Percentiles rank a stretch among this genome's conserved stretches.
These are phyloP conservation scores for Aspergillus floridensis DNA, from an alignment of 2,329 filamentous ascomycete genomes.

Conservation along the genomic window DNA sequence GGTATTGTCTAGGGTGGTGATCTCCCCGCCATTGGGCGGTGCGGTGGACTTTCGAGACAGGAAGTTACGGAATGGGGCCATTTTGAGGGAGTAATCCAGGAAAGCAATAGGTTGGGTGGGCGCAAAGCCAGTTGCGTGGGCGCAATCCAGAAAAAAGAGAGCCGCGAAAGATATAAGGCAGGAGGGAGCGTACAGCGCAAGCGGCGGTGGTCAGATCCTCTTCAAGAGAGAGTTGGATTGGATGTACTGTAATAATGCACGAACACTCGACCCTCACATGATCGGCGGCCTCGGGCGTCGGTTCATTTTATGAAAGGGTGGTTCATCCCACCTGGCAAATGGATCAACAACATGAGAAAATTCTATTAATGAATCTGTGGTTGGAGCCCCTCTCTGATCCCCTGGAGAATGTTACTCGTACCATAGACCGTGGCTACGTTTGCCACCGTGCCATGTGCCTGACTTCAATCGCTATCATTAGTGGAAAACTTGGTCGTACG, in stretches of 20 bases:
- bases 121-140: background rate
- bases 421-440: background rate
- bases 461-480: background rate
- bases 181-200: background rate
- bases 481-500: background rate
- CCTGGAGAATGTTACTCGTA: background rate
- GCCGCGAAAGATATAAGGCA: background rate
- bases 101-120: background rate
- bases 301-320: slow-evolving; percentile 15
- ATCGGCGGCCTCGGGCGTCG: slow-evolving; percentile 20
- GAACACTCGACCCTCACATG: slow-evolving; percentile 22
- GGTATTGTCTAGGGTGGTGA: slow-evolving; percentile 52
- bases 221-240: background rate
- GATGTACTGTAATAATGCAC: background rate
- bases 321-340: slow-evolving; percentile 11
- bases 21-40: slow-evolving; percentile 33
- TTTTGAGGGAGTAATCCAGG: slow-evolving; percentile 33
- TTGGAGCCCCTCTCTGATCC: background rate
- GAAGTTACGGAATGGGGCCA: slow-evolving; percentile 70
- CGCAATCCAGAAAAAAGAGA: background rate
- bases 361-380: background rate
- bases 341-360: background rate
- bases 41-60: slow-evolving; percentile 61
- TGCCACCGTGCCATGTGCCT: background rate
- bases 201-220: slow-evolving; percentile 7